Evolutionary conservation across 1,284 basidiomycete genomes (phyloP).

Genomic region (Pascua guehoae): DNA sequence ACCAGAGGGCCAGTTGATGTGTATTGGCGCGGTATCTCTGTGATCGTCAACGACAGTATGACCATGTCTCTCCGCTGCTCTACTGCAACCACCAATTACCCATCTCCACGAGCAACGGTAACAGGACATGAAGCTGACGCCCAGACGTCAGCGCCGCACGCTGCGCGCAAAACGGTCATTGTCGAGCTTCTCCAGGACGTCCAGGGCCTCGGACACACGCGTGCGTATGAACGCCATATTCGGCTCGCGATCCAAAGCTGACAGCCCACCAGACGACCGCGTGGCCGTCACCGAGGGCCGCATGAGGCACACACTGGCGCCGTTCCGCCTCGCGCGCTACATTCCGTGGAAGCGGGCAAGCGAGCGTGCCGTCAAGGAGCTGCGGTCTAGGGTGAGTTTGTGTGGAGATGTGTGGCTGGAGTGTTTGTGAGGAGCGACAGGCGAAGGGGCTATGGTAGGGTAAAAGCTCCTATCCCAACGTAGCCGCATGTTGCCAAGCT

Average conservation of each 20-base stretch:
- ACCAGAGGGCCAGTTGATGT: too few species aligned
- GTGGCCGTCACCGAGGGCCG: slow-evolving; percentile 33
- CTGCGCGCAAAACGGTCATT: slow-evolving; percentile 14
- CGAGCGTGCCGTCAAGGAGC: too few species aligned
- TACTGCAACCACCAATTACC: background rate
- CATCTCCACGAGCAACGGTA: background rate
- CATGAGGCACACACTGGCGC: slow-evolving; percentile 36
- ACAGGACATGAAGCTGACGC: background rate
- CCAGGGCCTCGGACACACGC: slow-evolving; percentile 26
- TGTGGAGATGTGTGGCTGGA: background rate
- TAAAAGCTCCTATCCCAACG: too few species aligned
- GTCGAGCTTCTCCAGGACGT: slow-evolving; percentile 39
- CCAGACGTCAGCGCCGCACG: slow-evolving; percentile 6
- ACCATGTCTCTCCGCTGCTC: too few species aligned
- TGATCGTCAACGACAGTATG: too few species aligned
- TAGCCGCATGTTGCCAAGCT: too few species aligned
- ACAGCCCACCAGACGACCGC: slow-evolving; percentile 49
- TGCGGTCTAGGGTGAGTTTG: too few species aligned
- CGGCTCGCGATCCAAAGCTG: slow-evolving; percentile 50
- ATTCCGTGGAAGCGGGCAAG: slow-evolving; percentile 26
- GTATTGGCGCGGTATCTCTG: too few species aligned
- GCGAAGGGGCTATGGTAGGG: too few species aligned
- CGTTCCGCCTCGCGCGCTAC: slow-evolving; percentile 28
- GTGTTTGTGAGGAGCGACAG: too few species aligned
- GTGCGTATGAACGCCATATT: slow-evolving; percentile 37